Base-by-base conservation (phyloP, 306 rosid genomes). In the Cercis canadensis region DNA sequence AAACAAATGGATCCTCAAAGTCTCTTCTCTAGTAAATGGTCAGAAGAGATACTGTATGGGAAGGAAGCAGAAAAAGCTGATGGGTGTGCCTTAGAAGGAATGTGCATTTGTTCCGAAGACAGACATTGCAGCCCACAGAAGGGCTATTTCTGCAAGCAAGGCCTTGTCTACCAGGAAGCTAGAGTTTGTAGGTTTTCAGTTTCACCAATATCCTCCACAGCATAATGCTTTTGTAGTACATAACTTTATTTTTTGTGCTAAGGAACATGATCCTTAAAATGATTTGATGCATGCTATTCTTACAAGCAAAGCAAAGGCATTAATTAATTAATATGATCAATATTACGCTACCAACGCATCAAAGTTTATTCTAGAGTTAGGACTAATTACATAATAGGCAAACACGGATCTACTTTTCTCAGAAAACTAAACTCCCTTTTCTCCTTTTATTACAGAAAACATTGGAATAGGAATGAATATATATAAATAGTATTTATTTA, bases 51-150 rank as follows among this genome's bases (percentile, higher is more conserved):
- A 12, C 19, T 84, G 17, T 81, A 70, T 75, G 96, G 92, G 18
- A 80, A 63, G 65, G 82, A 41, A 33, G 81, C 46, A 0, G 82
- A 5, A 19, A 86, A 79, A 16, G 9, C 11, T 37, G 87, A 88
- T 61, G 97, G 85, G 41, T 91, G 97, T 81, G 96, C 88, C 17
- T 66, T 88, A 59, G 96, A 91, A 59, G 97, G 96, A 65, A 79
- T 57, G 0, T 88, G 92, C 56, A 51, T 87, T 4, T 91, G 96
- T 64, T 63, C 81, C 0, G 79, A 87, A 57, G 88, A 91, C 32
- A 70, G 78, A 40, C 96, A 91, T 74, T 88, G 96, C 43, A 84
- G 90, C 60, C 92, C 97, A 0, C 85, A 50, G 10, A 79, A 79
- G 36, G 85, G 88, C 18, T 91, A 83, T 74, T 51, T 75, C 1